Base-by-base conservation (phyloP, 371 early-diverging fungal genomes). In the Lichtheimia ornata region DNA sequence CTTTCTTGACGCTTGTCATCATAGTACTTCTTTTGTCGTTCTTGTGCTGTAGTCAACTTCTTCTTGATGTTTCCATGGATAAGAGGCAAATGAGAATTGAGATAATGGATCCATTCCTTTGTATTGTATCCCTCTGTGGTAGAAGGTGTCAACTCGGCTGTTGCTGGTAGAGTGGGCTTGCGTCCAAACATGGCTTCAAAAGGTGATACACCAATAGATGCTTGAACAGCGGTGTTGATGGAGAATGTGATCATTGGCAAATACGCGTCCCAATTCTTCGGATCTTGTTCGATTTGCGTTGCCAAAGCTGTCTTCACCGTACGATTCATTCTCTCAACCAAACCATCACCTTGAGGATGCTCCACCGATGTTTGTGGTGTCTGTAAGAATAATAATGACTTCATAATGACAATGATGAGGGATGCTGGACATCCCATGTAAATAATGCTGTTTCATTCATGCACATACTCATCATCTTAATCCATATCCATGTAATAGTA, bases 241-340 rank as follows among this genome's bases (percentile, higher is more conserved):
- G 42, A 62, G 44, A 66, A 70, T 0, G 64, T 59, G 4, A 70
- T 41, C 7, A 65, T 63, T 20, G 51, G 60, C 0, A 69, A 20
- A 13, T 60, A 61, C 7, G 54, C 35, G 47, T 62, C 62, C 69
- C 58, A 62, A 2, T 51, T 13, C 17, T 28, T 22, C 0, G 56
- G 52, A 1, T 66, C 30, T 0, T 52, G 5, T 14, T 57, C 60
- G 2, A 20, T 47, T 30, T 53, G 61, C 1, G 27, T 24, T n/a
- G 62, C 56, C 24, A 70, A 27, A 1, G 44, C 25, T 4, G 59
- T 61, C 42, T 70, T 66, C 2, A 70, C 6, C 0, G 64, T 66
- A 5, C 61, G 17, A 42, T 70, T 70, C 28, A 59, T 15, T 11
- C 71, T 28, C 50, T 70, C 66, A 0, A 67, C 65, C 5, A 67